Conservation (phyloP, 148 eudicot genomes). For the Silene conica region DNA sequence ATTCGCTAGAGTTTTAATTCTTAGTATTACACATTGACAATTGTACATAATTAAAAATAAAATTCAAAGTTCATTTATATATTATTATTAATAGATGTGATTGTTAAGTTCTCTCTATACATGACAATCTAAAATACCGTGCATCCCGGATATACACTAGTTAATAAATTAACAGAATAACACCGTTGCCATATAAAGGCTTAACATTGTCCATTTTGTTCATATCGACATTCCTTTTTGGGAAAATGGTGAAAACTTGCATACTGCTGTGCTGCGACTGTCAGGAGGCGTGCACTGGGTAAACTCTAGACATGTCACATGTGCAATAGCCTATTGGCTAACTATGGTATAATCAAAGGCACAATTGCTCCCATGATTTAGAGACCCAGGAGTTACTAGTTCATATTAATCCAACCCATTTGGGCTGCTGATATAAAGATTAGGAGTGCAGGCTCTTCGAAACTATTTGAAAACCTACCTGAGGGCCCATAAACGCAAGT, state of each 20-base stretch:
- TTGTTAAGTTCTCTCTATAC: too few species aligned
- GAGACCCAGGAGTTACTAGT: neutral
- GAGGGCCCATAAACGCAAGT: slow-evolving; percentile 87
- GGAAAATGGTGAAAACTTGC: neutral
- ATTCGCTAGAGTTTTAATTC: too few species aligned
- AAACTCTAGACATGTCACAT: neutral
- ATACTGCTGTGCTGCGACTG: neutral
- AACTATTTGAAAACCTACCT: slow-evolving; percentile 37
- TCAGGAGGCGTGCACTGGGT: neutral
- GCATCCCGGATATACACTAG: too few species aligned
- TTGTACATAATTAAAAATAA: too few species aligned
- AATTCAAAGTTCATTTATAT: too few species aligned
- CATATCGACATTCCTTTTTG: neutral
- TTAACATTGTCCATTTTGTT: slow-evolving; percentile 6
- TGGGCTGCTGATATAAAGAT: neutral
- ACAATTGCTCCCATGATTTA: neutral
- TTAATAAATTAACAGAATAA: neutral
- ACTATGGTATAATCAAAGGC: neutral
- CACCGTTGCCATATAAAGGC: neutral
- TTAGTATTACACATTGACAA: too few species aligned
- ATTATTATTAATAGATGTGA: too few species aligned
- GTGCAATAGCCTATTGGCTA: neutral
- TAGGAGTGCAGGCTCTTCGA: neutral
- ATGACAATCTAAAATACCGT: too few species aligned
- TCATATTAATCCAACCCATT: neutral